Conservation (phyloP, 441 rosid genomes). For the Codiaeum variegatum region DNA sequence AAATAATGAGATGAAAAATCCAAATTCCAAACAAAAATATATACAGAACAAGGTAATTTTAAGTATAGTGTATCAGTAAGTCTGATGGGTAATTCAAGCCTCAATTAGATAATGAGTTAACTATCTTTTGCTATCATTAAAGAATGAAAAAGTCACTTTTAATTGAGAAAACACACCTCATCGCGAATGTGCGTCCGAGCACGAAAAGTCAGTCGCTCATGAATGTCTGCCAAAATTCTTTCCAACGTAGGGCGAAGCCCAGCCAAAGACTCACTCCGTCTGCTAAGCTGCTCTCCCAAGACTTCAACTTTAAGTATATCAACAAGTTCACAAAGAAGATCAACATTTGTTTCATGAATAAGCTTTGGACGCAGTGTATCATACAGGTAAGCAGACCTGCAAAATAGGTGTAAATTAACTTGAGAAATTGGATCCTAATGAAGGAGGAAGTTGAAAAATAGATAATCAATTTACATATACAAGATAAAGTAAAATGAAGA, state of each 20-base stretch:
- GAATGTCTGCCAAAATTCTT: slow-evolving; percentile 89
- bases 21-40: not conserved
- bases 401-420: slow-evolving; percentile 10
- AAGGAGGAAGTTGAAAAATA: not conserved
- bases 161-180: slow-evolving; percentile 50
- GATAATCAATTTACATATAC: not conserved
- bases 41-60: not conserved
- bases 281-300: slow-evolving; percentile 76
- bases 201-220: slow-evolving; percentile 90
- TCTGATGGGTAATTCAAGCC: slow-evolving; percentile 8
- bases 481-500: slow-evolving; percentile 1
- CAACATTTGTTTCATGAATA: slow-evolving; percentile 81
- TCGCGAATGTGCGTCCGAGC: slow-evolving; percentile 92
- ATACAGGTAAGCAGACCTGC: slow-evolving; percentile 84
- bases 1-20: not conserved
- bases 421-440: not conserved
- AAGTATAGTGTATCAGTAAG: not conserved
- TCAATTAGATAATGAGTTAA: not conserved
- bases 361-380: slow-evolving; percentile 94
- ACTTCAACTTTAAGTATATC: slow-evolving; percentile 94
- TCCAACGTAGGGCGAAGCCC: slow-evolving; percentile 84
- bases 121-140: not conserved
- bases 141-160: slow-evolving; percentile 8
- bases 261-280: slow-evolving; percentile 73
- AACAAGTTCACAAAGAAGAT: slow-evolving; percentile 91